A percentile compares a stretch with the other conserved stretches of the same genome.
These are phyloP conservation scores for Pseudogymnoascus sp. DNA, from an alignment of 2,329 filamentous ascomycete genomes.

Conservation along the genomic window DNA sequence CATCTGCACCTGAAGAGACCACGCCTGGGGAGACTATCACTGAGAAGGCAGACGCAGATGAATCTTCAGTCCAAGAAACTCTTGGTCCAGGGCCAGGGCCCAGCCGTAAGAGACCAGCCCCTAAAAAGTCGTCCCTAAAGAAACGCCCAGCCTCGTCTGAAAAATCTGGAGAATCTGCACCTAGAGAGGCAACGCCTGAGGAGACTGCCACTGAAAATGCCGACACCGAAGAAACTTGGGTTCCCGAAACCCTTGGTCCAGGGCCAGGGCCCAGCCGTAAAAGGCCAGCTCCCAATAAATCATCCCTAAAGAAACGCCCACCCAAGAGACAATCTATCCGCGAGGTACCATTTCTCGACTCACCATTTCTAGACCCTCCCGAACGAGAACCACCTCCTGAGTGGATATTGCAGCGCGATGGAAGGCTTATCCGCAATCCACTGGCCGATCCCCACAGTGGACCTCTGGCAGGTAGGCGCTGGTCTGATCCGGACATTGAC, in stretches of 20 bases:
- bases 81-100: not conserved
- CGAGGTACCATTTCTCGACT: not conserved
- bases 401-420: not conserved
- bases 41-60: not conserved
- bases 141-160: not conserved
- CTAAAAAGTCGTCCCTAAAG: not conserved
- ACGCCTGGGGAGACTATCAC: not conserved
- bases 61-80: not conserved
- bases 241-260: not conserved
- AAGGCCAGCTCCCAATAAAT: not conserved
- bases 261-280: not conserved
- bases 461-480: not conserved
- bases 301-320: not conserved
- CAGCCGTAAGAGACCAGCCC: not conserved
- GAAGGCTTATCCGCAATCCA: not conserved
- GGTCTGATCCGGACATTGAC: not conserved
- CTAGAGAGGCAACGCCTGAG: not conserved
- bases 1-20: not conserved
- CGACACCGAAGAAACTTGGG: not conserved
- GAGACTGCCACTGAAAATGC: not conserved
- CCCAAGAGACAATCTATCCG: slow-evolving; percentile 4
- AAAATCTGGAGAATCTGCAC: not conserved
- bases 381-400: not conserved
- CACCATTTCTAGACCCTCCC: not conserved
- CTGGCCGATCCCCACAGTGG: not conserved